Evolutionary conservation across 495 filamentous ascomycete genomes (phyloP), one percentile per base, ranked within the genome.

Genomic region (Hypoxylon subgilvum): DNA sequence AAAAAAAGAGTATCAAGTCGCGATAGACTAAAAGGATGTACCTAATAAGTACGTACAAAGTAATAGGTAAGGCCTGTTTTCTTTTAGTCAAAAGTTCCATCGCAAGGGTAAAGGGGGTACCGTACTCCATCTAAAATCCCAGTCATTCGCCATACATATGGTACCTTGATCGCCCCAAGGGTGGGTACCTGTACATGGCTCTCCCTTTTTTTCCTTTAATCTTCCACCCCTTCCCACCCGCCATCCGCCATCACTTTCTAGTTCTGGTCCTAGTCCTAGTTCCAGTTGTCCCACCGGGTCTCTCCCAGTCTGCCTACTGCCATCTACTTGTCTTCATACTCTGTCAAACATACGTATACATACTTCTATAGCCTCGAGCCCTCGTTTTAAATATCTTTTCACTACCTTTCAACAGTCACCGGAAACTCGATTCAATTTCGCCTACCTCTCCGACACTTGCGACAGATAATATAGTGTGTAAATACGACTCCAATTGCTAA

Each of bases 161-260:
- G 31, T 34, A 34, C 31, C 31, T 55, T 12, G 61, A 64, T 49
- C 61, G 52, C 38, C 48, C 50, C 52, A 57, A 51, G 45, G 54
- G 54, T 64, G 61, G 61, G 61, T 64, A 64, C 61, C 54, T 34
- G 61, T 64, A 64, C 61, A 51, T 64, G 43, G 51, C 54, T 55
- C 49, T 53, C 61, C 61, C 54, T 8, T 64, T 64, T 64, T 59
- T 64, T 54, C 61, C 61, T 64, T 64, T 64, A 64, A 64, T 64
- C 61, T 51, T 57, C 54, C 56, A 46, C 16, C 49, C 25, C 44
- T 56, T 30, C 39, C 61, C n/a, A n/a, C n/a, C n/a, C n/a, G n/a
- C 60, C 60, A 59, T 54, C 45, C 34, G 54, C 54, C 50, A 59
- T 64, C 61, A 59, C 44, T 58, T 64, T 55, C 61, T 38, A 58